phyloP scores from a whole-genome alignment of 345 rosid species.

The Hibiscus tridactylites region DNA sequence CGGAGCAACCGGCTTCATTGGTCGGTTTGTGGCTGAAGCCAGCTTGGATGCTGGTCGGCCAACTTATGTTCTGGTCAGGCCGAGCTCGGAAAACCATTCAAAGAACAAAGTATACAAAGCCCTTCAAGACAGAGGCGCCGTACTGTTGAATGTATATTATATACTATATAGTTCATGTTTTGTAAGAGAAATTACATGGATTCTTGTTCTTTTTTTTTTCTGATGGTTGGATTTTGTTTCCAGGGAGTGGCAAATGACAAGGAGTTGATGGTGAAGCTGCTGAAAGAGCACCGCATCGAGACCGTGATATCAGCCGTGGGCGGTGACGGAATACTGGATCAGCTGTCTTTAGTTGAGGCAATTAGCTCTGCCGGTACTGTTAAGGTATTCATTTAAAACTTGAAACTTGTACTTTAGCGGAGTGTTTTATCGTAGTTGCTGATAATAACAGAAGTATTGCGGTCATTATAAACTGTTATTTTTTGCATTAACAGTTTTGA shows the following conservation, averaged over 20 bases:
- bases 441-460: no score
- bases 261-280: slow-evolving; percentile 37
- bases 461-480: no score
- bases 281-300: slow-evolving; percentile 46
- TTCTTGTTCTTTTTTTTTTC: neutral
- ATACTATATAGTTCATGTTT: neutral
- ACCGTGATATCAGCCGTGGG: slow-evolving; percentile 49
- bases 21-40: slow-evolving; percentile 47
- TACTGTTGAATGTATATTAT: slow-evolving; percentile 21
- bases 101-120: slow-evolving; percentile 24
- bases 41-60: slow-evolving; percentile 44
- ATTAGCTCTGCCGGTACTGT: slow-evolving; percentile 46
- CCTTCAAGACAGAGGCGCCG: slow-evolving; percentile 48
- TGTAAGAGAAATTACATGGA: neutral
- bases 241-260: slow-evolving; percentile 40
- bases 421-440: no score
- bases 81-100: slow-evolving; percentile 6
- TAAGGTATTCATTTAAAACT: slow-evolving; percentile 28
- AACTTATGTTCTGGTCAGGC: slow-evolving; percentile 43
- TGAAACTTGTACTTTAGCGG: neutral
- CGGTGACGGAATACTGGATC: slow-evolving; percentile 31
- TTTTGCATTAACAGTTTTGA: no score
- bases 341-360: slow-evolving; percentile 38
- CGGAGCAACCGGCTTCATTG: slow-evolving; percentile 65
- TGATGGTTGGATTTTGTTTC: neutral